Base-by-base conservation (phyloP, 2,329 filamentous ascomycete species). In the Sarocladiaceae sp. region DNA sequence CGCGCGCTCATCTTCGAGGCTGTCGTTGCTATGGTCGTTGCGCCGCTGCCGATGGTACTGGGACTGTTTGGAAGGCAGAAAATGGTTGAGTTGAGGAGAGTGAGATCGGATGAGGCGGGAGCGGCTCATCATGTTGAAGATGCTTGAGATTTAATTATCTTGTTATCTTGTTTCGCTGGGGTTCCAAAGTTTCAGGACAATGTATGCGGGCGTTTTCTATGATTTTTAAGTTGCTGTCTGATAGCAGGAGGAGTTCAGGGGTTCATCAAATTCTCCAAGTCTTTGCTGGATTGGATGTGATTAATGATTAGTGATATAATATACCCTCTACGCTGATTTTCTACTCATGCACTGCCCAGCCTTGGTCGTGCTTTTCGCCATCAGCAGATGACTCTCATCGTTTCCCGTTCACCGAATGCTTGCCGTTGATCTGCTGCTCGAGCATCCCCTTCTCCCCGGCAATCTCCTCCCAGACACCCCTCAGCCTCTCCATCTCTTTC, bases 1-100 rank as follows among this genome's bases (percentile, higher is more conserved):
- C 71, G 74, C 18, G 80, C 85, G 1, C 68, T 96, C 48, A 73
- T 95, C 18, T 94, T 96, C 58, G 77, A 89, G 53, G 86, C 86
- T 2, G 81, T 88, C 2, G 47, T 95, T 9, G 79, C 80, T 0
- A 59, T 83, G 44, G 74, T 71, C 6, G 76, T 78, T 9, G 70
- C 85, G 33, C 85, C 87, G 7, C 61, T 85, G 39, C 83, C 86
- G 1, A 53, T 94, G 48, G 73, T 70, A 12, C 59, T 95, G 24
- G 88, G 88, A 0, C 54, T 83, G 33, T 85, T 90, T 59, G 87
- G 88, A 0, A 65, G 80, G 13, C 44, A 51, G 16, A 69, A 78
- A 10, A 70, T 70, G 50, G 60, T 81, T 13, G 55, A 53, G 16
- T 61, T 82, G 57, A 68, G 70, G 46, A 68, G 79, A 34, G 61